Evolutionary conservation across 75 land plant genomes (phyloP).

Genomic region (Isoetes taiwanensis): DNA sequence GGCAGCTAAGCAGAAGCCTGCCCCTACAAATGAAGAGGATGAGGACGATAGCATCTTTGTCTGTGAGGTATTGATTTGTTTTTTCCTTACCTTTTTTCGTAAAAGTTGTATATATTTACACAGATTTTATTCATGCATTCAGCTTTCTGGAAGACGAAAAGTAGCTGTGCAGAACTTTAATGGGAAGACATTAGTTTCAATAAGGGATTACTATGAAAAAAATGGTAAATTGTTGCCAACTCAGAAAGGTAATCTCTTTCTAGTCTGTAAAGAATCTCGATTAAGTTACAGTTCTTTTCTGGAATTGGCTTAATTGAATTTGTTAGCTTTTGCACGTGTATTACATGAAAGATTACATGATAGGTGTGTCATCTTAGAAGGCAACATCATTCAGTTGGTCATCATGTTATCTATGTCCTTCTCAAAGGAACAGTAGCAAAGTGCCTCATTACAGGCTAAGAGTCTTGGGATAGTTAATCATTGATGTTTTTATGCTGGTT

Average conservation of each 20-base stretch:
- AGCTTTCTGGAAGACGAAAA: slow-evolving; percentile 63
- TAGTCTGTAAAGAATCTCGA: too few relatives aligned
- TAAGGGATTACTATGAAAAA: slow-evolving; percentile 73
- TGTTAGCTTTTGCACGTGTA: too few relatives aligned
- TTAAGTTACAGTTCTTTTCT: too few relatives aligned
- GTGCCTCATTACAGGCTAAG: too few relatives aligned
- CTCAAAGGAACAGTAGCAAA: too few relatives aligned
- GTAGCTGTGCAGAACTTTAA: slow-evolving; percentile 63
- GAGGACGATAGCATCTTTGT: slow-evolving; percentile 12
- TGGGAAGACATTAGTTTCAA: slow-evolving; percentile 69
- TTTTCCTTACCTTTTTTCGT: not conserved
- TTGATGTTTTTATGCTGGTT: too few relatives aligned
- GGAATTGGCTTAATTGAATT: too few relatives aligned
- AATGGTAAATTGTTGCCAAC: slow-evolving; percentile 71
- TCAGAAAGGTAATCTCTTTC: slow-evolving; percentile 47
- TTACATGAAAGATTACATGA: too few relatives aligned
- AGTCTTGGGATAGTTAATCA: too few relatives aligned
- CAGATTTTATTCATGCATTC: slow-evolving; percentile 10
- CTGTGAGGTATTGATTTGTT: slow-evolving; percentile 8
- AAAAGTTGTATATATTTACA: not conserved
- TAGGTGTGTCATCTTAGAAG: too few relatives aligned
- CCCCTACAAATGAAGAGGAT: not conserved
- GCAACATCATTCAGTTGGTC: too few relatives aligned
- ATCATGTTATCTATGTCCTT: too few relatives aligned
- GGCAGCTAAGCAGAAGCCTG: not conserved